Evolutionary conservation across 2,329 filamentous ascomycete species (phyloP), one percentile per base, ranked within the genome.

Genomic region (Plectosphaerella plurivora): DNA sequence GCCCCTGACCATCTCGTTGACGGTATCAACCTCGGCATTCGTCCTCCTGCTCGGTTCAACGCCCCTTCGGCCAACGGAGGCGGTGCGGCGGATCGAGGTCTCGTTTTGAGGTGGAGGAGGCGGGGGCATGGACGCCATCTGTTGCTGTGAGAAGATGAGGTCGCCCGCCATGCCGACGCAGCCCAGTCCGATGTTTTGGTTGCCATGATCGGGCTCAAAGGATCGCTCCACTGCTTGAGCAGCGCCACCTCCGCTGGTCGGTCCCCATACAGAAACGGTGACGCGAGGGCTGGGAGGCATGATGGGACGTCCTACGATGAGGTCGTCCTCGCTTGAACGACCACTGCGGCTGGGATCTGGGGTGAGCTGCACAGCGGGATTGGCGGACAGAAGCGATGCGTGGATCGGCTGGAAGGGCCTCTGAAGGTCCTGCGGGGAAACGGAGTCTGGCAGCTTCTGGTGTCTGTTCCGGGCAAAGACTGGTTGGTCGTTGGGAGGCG

Each of bases 181-280:
- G 49, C 66, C 63, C 9, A 68, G 68, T 24, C 69, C 60, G 4
- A 68, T 69, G 24, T 61, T 63, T 25, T 69, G 63, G 49, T 62
- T 67, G 47, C 72, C 68, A 49, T 68, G 64, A 35, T 62, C 59
- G 4, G 56, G 56, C 5, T 57, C 59, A 37, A 77, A 70, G 7
- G 65, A 61, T 14, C 70, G 70, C 54, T 76, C 74, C 36, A 73
- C 57, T 7, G 70, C 65, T 48, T 71, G 72, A 12, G 71, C 60
- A 1, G 66, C 65, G 18, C 60, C 54, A 20, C 60, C 54, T 45
- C 51, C 63, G 36, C 61, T 62, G 42, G 65, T 77, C 55, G 70
- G 72, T 45, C 74, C 78, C 76, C 77, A 83, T 56, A 79, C 68
- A 1, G 81, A 83, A 47, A 83, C 77, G 6, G 75, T 81, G 18